Percentiles rank a stretch among this genome's conserved stretches.
Conservation (phyloP, 2,329 filamentous ascomycete genomes). For the Rachicladosporium sp. region DNA sequence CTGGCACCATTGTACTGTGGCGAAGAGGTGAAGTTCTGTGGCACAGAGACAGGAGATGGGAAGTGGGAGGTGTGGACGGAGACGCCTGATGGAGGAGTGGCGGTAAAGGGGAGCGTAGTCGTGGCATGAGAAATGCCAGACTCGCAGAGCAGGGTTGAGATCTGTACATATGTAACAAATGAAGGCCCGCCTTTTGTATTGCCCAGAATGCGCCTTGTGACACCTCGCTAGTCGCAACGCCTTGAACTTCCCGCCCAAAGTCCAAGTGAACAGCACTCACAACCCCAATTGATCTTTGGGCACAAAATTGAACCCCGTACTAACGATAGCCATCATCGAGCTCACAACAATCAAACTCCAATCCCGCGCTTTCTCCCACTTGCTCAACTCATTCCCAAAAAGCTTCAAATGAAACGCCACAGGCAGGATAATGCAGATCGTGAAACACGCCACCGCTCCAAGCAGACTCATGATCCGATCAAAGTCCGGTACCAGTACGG, state of each 20-base stretch:
- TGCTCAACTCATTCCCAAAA: conserved; percentile 59
- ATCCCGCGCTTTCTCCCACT: conserved; percentile 51
- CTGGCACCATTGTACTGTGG: conserved; percentile 66
- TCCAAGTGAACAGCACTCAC: too few relatives aligned
- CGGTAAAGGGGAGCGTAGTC: conserved; percentile 31
- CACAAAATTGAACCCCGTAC: conserved; percentile 79
- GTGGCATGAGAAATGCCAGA: conserved; percentile 8
- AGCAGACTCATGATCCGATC: conserved; percentile 86
- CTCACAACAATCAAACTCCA: conserved; percentile 60
- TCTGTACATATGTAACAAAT: too few relatives aligned
- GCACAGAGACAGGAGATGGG: conserved; percentile 35
- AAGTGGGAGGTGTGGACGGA: conserved; percentile 31
- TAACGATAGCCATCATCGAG: conserved; percentile 57
- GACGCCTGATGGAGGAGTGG: conserved; percentile 29
- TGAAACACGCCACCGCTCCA: conserved; percentile 81
- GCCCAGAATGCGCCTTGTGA: too few relatives aligned
- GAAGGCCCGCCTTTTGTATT: too few relatives aligned
- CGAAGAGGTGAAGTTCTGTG: conserved; percentile 59
- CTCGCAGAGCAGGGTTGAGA: too few relatives aligned
- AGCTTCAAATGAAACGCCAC: conserved; percentile 83
- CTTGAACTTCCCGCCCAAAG: too few relatives aligned
- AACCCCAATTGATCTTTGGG: conserved; percentile 59
- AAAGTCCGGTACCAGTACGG: conserved; percentile 64
- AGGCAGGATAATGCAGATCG: conserved; percentile 85
- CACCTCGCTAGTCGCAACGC: too few relatives aligned